Conservation (phyloP, 129 eudicot species). For the Pseudognaphalium luteoalbum region DNA sequence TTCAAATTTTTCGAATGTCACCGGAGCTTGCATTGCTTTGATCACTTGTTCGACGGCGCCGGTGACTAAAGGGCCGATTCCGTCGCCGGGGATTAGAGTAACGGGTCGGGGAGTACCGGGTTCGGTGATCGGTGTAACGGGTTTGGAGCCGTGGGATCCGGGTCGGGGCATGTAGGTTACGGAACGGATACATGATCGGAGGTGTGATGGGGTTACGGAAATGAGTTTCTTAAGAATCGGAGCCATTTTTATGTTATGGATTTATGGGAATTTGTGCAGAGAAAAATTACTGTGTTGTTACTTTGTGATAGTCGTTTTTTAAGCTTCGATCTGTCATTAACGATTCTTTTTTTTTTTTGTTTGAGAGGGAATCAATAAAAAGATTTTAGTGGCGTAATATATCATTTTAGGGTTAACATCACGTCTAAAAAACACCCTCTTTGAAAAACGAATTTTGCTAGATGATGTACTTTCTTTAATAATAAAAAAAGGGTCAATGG, state of each 20-base stretch:
- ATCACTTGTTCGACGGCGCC: constrained; percentile 78
- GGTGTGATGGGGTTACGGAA: constrained; percentile 24
- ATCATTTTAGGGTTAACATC: no score
- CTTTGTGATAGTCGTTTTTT: not conserved
- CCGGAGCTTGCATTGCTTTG: constrained; percentile 76
- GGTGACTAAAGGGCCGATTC: constrained; percentile 79
- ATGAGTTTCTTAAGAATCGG: constrained; percentile 35
- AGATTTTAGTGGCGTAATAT: no score
- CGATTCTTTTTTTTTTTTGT: no score
- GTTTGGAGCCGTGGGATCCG: constrained; percentile 50
- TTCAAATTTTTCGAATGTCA: constrained; percentile 59
- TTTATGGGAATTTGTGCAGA: constrained; percentile 6
- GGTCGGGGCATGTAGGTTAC: constrained; percentile 54
- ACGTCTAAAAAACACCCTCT: no score
- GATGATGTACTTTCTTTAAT: no score
- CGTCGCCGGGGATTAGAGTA: constrained; percentile 85
- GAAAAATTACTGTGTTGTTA: not conserved
- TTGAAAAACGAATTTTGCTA: no score
- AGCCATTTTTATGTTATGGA: constrained; percentile 30
- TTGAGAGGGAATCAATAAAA: no score
- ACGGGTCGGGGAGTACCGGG: constrained; percentile 58
- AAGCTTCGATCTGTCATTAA: not conserved
- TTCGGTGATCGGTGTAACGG: constrained; percentile 62
- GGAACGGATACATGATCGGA: constrained; percentile 36
- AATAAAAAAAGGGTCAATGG: no score